phyloP scores from a whole-genome alignment of 164 flowering plant species.

The Cinnamomum micranthum region DNA sequence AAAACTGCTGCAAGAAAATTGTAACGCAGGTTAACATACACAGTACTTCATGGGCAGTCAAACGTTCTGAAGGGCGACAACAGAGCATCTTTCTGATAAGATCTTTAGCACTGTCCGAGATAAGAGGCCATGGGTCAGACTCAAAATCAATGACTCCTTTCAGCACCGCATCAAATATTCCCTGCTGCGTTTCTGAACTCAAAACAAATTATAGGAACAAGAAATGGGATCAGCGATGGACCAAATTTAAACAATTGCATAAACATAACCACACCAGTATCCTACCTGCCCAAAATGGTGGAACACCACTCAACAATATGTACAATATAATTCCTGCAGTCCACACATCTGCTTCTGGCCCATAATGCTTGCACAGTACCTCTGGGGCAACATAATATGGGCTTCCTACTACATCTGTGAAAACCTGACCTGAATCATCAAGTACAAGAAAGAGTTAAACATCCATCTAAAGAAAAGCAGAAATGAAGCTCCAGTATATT shows the following conservation, averaged over 20 bases:
- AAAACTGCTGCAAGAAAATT: not conserved
- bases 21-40: conserved; percentile 44
- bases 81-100: conserved; percentile 87
- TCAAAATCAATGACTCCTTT: conserved; percentile 94
- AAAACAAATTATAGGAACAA: not conserved
- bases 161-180: conserved; percentile 81
- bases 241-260: not conserved
- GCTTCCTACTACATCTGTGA: conserved; percentile 96
- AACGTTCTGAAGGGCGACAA: conserved; percentile 68
- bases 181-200: conserved; percentile 63
- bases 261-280: not conserved
- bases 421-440: conserved; percentile 65
- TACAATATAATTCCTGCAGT: conserved; percentile 93
- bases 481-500: not conserved
- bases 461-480: not conserved
- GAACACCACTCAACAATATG: conserved; percentile 94
- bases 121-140: conserved; percentile 97
- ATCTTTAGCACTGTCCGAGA: conserved; percentile 97
- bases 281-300: conserved; percentile 99
- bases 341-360: conserved; percentile 98
- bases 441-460: conserved; percentile 3
- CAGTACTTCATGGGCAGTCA: conserved; percentile 96
- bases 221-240: conserved; percentile 2
- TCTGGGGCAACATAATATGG: conserved; percentile 99
- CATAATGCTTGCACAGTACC: conserved; percentile 92